A percentile compares a stretch with the other conserved stretches of the same genome.
These are phyloP conservation scores for Microsporum ferrugineum DNA, from an alignment of 2,329 filamentous ascomycete genomes.

Conservation along the genomic window DNA sequence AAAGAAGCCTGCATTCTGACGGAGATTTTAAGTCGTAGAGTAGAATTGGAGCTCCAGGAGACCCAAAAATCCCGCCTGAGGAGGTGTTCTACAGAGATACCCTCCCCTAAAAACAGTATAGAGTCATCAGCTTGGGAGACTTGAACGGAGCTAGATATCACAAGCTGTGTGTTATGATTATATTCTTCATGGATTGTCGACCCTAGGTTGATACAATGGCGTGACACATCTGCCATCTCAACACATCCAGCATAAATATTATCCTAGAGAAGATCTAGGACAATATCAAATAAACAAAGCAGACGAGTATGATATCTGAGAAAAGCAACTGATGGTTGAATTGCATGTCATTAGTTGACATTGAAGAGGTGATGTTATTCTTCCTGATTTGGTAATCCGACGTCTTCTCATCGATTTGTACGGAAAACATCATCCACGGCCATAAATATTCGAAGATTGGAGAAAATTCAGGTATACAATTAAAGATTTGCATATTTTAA, in stretches of 20 bases:
- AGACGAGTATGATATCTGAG: neutral
- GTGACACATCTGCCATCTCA: neutral
- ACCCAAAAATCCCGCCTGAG: constrained; percentile 20
- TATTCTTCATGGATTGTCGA: constrained; percentile 12
- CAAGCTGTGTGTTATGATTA: constrained; percentile 13
- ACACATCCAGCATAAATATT: neutral
- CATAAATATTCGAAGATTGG: neutral
- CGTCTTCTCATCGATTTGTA: neutral
- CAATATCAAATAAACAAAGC: neutral
- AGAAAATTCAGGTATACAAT: too few relatives aligned
- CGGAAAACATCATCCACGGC: neutral
- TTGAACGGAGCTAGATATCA: constrained; percentile 15
- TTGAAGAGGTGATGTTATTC: neutral
- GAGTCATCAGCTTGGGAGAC: constrained; percentile 7
- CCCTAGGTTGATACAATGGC: constrained; percentile 6
- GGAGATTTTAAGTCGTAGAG: constrained; percentile 19
- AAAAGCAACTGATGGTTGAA: neutral
- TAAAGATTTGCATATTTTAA: too few relatives aligned
- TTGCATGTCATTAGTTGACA: neutral
- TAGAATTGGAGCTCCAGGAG: constrained; percentile 14
- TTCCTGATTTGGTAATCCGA: neutral
- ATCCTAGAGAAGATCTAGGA: neutral
- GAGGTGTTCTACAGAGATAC: constrained; percentile 5
- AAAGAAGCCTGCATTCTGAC: constrained; percentile 12
- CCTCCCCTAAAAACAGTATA: neutral